Evolutionary conservation across 768 basidiomycete genomes (phyloP).

Genomic region (Russula foetens): DNA sequence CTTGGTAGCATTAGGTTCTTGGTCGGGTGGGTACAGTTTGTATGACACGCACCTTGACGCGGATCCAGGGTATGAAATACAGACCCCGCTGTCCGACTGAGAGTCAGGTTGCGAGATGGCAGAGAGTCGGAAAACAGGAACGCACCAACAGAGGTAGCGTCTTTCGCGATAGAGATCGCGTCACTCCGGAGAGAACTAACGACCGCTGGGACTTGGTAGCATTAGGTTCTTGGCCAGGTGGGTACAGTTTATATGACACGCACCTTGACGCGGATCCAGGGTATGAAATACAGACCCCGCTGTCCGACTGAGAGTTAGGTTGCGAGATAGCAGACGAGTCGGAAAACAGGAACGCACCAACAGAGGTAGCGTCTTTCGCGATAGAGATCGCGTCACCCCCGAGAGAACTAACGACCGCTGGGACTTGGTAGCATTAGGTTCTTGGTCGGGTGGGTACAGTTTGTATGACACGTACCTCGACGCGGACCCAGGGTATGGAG

Average conservation of each 20-base stretch:
- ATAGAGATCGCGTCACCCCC: background rate
- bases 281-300: conserved; percentile 8
- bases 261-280: too few species aligned
- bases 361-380: background rate
- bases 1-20: background rate
- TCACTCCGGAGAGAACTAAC: background rate
- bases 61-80: too few species aligned
- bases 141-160: conserved; percentile 7
- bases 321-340: background rate
- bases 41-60: too few species aligned
- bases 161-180: background rate
- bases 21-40: too few species aligned
- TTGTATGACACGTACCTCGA: conserved; percentile 2
- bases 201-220: background rate
- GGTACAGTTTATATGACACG: too few species aligned
- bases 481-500: background rate
- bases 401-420: background rate
- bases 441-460: too few species aligned
- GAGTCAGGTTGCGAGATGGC: background rate
- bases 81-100: conserved; percentile 9
- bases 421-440: background rate
- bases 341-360: background rate
- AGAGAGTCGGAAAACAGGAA: background rate
- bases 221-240: background rate
- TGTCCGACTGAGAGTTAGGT: background rate